Evolutionary conservation across 805 yeast species (phyloP).

Genomic region (Komagataella phaffii): DNA sequence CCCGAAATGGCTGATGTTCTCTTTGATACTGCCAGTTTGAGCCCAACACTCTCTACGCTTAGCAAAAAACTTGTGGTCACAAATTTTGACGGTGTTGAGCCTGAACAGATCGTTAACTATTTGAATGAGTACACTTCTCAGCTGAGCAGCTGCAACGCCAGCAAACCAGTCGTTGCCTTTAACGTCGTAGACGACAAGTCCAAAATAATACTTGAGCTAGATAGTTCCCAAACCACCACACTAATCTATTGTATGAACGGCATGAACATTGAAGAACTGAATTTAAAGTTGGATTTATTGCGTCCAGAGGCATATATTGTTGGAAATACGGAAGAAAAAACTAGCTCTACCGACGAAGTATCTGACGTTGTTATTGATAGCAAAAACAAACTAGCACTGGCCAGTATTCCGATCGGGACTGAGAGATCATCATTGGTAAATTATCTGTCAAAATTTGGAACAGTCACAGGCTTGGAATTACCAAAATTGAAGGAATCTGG

Average conservation of each 20-base stretch:
- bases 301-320: constrained; percentile 35
- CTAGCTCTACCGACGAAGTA: constrained; percentile 5
- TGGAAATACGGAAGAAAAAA: constrained; percentile 3
- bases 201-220: constrained; percentile 35
- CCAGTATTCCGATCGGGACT: constrained; percentile 27
- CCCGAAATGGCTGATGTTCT: constrained; percentile 9
- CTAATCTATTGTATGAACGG: constrained; percentile 30
- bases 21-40: constrained; percentile 10
- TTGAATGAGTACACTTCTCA: background rate
- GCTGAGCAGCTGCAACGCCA: background rate
- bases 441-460: constrained; percentile 25
- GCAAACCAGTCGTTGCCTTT: background rate
- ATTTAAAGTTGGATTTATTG: constrained; percentile 12
- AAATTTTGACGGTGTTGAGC: constrained; percentile 8
- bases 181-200: background rate
- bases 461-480: constrained; percentile 25
- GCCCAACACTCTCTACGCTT: constrained; percentile 13
- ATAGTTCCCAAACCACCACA: constrained; percentile 41
- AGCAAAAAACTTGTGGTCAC: constrained; percentile 12
- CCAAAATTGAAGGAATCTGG: constrained; percentile 34
- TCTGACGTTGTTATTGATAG: constrained; percentile 21
- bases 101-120: background rate
- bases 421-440: constrained; percentile 29
- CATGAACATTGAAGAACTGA: constrained; percentile 12
- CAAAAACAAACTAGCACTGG: constrained; percentile 30